Base-by-base conservation (phyloP, 1,284 basidiomycete genomes). In the Anthracocystis panici-leucophaei region DNA sequence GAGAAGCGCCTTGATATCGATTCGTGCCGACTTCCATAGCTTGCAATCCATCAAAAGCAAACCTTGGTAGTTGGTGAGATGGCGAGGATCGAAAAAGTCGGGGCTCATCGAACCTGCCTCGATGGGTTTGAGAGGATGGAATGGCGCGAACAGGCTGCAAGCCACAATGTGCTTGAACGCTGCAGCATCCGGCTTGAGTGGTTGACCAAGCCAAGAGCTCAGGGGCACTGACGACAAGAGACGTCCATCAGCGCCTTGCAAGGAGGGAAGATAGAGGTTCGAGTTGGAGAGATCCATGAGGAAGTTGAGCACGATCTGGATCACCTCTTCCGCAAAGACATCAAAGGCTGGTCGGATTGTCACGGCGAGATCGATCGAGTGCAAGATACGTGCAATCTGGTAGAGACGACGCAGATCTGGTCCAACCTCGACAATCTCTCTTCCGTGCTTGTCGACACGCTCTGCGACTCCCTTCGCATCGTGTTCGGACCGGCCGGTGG, bases 351-450 rank as follows among this genome's bases (percentile, higher is more conserved):
- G 89, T 6, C 94, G 90, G 56, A 99, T 90, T 1, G 94, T 95
- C 21, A 98, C 93, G 6, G 93, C 93, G 1, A 99, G 88, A 81
- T 98, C 95, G 71, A 98, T 95, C 79, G 93, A 91, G 14, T 91
- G 88, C 65, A 99, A 91, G 59, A 90, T 89, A 56, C 91, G 91
- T 0, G 94, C 93, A 56, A 92, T 90, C 77, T 93, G 91, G 35
- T 96, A 89, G 11, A 97, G 88, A 38, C 90, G 88, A 1, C 89
- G 82, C 20, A 91, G 88, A 70, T 92, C 91, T 18, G 88, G 87
- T 57, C 91, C 91, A 86, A 92, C 92, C 23, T 93, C 90, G 63
- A 99, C 89, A 56, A 96, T 90, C 66, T 92, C 94, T 27, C 96
- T 90, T 1, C 97, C 95, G 51, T 82, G 85, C 48, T 92, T 90